Conservation (phyloP, 2,329 filamentous ascomycete species). For the Aspergillus sp. region DNA sequence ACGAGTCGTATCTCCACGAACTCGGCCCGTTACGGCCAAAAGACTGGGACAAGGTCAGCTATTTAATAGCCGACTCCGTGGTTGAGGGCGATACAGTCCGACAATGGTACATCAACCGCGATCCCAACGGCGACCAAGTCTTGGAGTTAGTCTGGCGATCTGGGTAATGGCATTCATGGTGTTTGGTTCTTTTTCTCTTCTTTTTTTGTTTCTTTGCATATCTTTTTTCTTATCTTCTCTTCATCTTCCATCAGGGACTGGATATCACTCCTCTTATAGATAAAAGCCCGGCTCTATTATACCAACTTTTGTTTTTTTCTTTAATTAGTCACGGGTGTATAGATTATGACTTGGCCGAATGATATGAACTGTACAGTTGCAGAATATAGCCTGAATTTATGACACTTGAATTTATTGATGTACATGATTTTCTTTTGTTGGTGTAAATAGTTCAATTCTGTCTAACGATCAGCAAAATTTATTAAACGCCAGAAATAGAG, state of each 20-base stretch:
- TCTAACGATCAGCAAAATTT: too few relatives aligned
- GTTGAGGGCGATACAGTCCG: conserved; percentile 42
- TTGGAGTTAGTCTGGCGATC: conserved; percentile 35
- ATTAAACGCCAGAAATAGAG: too few relatives aligned
- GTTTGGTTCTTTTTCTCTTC: neutral
- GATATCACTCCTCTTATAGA: too few relatives aligned
- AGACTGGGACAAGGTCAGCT: conserved; percentile 49
- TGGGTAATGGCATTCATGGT: conserved; percentile 4
- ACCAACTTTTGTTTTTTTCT: too few relatives aligned
- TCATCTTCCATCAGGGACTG: neutral
- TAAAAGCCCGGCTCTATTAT: too few relatives aligned
- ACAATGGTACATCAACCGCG: conserved; percentile 52
- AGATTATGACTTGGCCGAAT: too few relatives aligned
- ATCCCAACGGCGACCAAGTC: conserved; percentile 35
- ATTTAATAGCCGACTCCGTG: conserved; percentile 44
- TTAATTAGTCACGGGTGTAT: too few relatives aligned
- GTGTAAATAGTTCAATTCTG: too few relatives aligned
- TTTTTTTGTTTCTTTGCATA: neutral
- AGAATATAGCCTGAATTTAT: too few relatives aligned
- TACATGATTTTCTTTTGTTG: too few relatives aligned
- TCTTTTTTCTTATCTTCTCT: conserved; percentile 4
- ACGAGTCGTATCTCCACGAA: conserved; percentile 47
- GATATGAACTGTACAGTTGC: too few relatives aligned
- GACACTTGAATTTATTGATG: too few relatives aligned
- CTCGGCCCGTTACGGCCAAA: conserved; percentile 48